Conservation (phyloP, 306 rosid species). For the Trifolium dubium region DNA sequence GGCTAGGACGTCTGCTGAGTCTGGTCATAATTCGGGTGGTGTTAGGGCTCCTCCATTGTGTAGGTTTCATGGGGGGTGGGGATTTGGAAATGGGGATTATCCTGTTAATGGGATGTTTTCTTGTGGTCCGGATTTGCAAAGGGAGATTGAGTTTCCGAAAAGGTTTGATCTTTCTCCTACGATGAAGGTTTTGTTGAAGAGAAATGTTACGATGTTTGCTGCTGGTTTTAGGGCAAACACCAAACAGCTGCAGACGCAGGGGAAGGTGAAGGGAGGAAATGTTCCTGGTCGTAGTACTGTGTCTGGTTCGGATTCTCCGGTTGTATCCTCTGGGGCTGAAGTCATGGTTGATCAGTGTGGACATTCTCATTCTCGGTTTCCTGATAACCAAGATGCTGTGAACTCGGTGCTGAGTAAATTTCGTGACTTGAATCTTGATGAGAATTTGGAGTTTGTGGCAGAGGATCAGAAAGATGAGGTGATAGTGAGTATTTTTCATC, state of each 20-base stretch:
- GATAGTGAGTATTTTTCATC: slow-evolving; percentile 72
- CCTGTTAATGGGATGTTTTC: slow-evolving; percentile 60
- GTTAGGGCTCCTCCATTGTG: slow-evolving; percentile 65
- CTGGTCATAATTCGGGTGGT: slow-evolving; percentile 54
- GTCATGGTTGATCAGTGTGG: slow-evolving; percentile 53
- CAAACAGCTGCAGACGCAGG: slow-evolving; percentile 57
- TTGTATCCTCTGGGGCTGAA: slow-evolving; percentile 52
- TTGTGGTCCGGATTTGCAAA: slow-evolving; percentile 65
- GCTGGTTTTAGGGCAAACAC: slow-evolving; percentile 95
- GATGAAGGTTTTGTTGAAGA: slow-evolving; percentile 77
- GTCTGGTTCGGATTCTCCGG: slow-evolving; percentile 50
- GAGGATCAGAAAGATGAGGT: slow-evolving; percentile 93
- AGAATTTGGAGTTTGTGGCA: slow-evolving; percentile 73
- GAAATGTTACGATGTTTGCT: slow-evolving; percentile 89
- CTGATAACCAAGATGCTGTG: slow-evolving; percentile 69
- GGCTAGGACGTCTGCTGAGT: slow-evolving; percentile 44
- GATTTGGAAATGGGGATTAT: slow-evolving; percentile 82
- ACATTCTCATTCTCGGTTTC: slow-evolving; percentile 55
- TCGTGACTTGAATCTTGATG: slow-evolving; percentile 85
- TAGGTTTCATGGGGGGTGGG: slow-evolving; percentile 94
- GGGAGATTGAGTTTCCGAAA: slow-evolving; percentile 88
- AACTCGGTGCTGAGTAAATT: slow-evolving; percentile 80
- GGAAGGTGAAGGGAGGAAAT: slow-evolving; percentile 40
- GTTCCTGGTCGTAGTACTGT: slow-evolving; percentile 33
- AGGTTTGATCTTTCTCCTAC: slow-evolving; percentile 92